These are phyloP conservation scores for Trichoderma sp. DNA, from an alignment of 2,329 filamentous ascomycete species.

Conservation along the genomic window DNA sequence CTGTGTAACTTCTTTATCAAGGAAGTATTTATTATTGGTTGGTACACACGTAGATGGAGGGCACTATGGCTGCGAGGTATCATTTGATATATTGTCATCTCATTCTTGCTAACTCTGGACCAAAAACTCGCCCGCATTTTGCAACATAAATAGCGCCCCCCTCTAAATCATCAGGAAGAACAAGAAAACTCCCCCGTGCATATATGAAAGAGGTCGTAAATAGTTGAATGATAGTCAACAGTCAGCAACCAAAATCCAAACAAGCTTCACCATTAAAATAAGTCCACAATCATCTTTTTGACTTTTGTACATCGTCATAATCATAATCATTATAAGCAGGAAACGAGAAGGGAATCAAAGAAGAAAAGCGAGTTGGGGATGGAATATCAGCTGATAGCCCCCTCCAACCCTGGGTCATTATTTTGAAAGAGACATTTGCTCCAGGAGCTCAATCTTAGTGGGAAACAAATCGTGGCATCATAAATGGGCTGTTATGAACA, in stretches of 20 bases:
- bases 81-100: slow-evolving; percentile 9
- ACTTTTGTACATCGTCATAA: slow-evolving; percentile 14
- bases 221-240: slow-evolving; percentile 1
- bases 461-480: slow-evolving; percentile 2
- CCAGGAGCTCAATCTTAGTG: neutral
- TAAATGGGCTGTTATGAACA: neutral
- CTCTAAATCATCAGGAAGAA: neutral
- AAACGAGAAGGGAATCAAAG: neutral
- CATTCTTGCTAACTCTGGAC: neutral
- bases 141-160: neutral
- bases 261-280: neutral
- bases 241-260: neutral
- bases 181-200: neutral
- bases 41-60: neutral
- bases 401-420: neutral
- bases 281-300: neutral
- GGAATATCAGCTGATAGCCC: neutral
- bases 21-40: neutral
- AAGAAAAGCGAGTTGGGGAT: neutral
- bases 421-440: neutral
- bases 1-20: neutral
- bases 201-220: neutral
- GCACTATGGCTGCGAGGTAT: neutral
- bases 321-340: slow-evolving; percentile 12
- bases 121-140: neutral